A percentile compares a stretch with the other conserved stretches of the same genome.
phyloP scores from a whole-genome alignment of 495 filamentous ascomycete genomes.

The Aspergillus nanangensis region DNA sequence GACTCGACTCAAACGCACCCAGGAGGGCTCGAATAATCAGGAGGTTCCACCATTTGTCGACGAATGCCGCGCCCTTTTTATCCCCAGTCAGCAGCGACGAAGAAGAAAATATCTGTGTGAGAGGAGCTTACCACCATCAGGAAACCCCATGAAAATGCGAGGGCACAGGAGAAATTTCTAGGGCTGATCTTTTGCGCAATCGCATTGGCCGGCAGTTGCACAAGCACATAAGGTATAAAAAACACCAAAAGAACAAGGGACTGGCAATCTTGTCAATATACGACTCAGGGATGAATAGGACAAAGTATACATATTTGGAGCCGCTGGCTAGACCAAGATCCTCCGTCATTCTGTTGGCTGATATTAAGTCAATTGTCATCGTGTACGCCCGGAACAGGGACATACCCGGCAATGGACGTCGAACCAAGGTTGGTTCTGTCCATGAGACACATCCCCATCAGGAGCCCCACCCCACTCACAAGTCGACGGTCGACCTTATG shows the following conservation, averaged over 20 bases:
- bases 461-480: conserved; percentile 48
- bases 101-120: too few species aligned
- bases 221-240: conserved; percentile 52
- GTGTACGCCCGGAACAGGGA: too few species aligned
- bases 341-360: conserved; percentile 30
- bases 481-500: conserved; percentile 51
- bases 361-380: background rate
- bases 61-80: background rate
- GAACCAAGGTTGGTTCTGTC: conserved; percentile 55
- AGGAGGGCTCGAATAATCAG: conserved; percentile 45
- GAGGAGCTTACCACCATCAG: background rate
- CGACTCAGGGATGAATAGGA: too few species aligned
- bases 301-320: conserved; percentile 10
- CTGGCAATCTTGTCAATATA: too few species aligned
- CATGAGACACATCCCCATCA: conserved; percentile 56
- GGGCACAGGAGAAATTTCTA: conserved; percentile 38
- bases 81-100: too few species aligned
- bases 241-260: conserved; percentile 50
- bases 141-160: conserved; percentile 37
- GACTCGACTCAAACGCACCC: conserved; percentile 49
- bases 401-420: conserved; percentile 47
- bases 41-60: conserved; percentile 32
- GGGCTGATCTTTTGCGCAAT: conserved; percentile 50
- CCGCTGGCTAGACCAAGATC: conserved; percentile 38
- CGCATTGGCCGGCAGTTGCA: conserved; percentile 47